Evolutionary conservation across 768 basidiomycete species (phyloP).

Genomic region (Favolaschia claudopus): DNA sequence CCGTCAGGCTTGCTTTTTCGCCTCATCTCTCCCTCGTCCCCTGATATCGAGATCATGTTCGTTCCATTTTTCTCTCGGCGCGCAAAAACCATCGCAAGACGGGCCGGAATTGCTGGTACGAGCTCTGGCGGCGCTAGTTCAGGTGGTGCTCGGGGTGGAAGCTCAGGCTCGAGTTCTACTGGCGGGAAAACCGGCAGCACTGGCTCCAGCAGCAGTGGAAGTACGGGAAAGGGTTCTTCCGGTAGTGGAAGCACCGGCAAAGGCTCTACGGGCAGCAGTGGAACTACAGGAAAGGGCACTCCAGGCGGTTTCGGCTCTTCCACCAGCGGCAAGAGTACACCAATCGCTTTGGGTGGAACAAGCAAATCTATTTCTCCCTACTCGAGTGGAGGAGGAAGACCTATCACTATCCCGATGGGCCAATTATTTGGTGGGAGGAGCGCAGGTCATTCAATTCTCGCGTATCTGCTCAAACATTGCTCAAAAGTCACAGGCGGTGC

Average conservation of each 20-base stretch:
- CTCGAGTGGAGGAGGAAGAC: conserved; percentile 39
- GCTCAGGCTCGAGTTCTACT: conserved; percentile 1
- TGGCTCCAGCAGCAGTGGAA: background rate
- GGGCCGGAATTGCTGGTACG: too few species aligned
- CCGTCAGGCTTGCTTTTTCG: too few species aligned
- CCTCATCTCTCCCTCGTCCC: background rate
- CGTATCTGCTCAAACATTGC: background rate
- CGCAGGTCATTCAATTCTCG: background rate
- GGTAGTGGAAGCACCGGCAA: background rate
- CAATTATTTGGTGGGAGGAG: conserved; percentile 54
- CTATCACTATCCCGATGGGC: conserved; percentile 49
- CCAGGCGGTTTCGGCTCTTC: background rate
- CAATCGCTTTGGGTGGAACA: conserved; percentile 15
- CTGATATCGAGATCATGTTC: background rate
- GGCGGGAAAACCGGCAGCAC: conserved; percentile 26
- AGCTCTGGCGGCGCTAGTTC: background rate
- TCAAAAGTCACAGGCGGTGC: conserved; percentile 55
- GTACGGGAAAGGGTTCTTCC: background rate
- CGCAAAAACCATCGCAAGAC: too few species aligned
- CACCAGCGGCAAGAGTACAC: background rate
- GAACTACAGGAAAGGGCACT: background rate
- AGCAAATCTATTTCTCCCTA: conserved; percentile 34
- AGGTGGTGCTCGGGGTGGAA: background rate
- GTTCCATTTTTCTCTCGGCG: background rate
- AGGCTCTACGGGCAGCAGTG: background rate